phyloP scores from a whole-genome alignment of 257 asterid species.

The Galeopsis tetrahit region DNA sequence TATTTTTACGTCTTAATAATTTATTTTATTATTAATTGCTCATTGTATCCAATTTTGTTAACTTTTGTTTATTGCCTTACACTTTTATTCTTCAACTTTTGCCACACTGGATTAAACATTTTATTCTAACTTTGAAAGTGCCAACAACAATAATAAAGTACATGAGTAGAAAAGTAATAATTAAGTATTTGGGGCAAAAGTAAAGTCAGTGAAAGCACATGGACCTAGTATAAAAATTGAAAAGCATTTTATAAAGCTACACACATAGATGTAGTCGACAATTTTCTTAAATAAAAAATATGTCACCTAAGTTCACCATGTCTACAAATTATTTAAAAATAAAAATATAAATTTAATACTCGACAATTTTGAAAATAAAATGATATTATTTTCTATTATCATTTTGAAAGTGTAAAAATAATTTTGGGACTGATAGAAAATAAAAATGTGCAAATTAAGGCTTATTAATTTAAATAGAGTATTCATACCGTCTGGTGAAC shows the following conservation, averaged over 20 bases:
- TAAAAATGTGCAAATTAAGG: too few relatives aligned
- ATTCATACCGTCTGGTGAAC: slow-evolving; percentile 59
- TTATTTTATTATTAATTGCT: background rate
- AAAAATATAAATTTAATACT: too few relatives aligned
- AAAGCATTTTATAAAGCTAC: too few relatives aligned
- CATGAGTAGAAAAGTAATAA: background rate
- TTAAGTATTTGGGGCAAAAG: background rate
- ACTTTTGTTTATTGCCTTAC: background rate
- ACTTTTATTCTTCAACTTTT: background rate
- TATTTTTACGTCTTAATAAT: too few relatives aligned
- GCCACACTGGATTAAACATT: background rate
- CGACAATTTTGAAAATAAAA: too few relatives aligned
- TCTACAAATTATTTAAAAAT: too few relatives aligned
- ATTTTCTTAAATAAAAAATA: too few relatives aligned
- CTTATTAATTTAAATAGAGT: background rate
- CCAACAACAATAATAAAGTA: background rate
- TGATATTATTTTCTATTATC: too few relatives aligned
- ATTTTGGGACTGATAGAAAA: too few relatives aligned
- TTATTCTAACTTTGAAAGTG: background rate
- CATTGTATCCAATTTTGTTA: background rate
- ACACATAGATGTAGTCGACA: too few relatives aligned
- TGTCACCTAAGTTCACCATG: background rate
- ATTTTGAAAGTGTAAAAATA: too few relatives aligned
- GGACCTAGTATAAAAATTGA: background rate
- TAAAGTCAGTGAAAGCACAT: background rate